Base-by-base conservation (phyloP, 495 filamentous ascomycete species). In the Penicillium crystallinum region DNA sequence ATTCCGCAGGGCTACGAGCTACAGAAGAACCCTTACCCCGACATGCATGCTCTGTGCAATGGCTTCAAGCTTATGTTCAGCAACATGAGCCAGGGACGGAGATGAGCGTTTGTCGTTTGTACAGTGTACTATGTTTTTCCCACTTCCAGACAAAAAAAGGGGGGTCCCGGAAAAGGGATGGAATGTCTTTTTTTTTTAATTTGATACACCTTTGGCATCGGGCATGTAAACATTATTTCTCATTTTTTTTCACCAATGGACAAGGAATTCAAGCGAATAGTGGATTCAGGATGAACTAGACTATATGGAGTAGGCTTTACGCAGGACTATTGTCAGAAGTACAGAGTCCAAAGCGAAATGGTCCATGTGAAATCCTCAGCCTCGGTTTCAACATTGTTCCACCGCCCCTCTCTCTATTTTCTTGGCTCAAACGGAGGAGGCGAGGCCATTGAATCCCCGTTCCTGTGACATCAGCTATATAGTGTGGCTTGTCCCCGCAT, bases 31-130 rank as follows among this genome's bases (percentile, higher is more conserved):
- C 79, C 82, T 25, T 98, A 97, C 63, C 92, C 93, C 5, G 90
- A 97, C 62, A 95, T 97, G 87, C 77, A 84, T 58, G 89, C 90
- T 18, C 76, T 98, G 44, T 95, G 90, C 75, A 98, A 98, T 76
- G 92, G 84, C 9, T 87, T 87, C 71, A 87, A 87, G 67, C 37
- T 84, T 65, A 68, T 86, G 39, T 84, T 83, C 59, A 71, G 61
- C 38, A 81, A 80, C 52, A 77, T 79, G 77, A 50, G 38, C 29
- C 71, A 79, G 58, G 66, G 59, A 9, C 63, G 63, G 37, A 55
- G 60, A 18, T 63, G 49, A 63, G 33, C n/a, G 23, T 22, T 34
- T 37, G 5, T 46, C 35, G 48, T 55, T 46, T 66, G 57, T 66
- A 63, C 35, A 63, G 57, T 65, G 56, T 61, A 63, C 59, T 50